Percentiles rank a stretch among this genome's conserved stretches.
phyloP scores from a whole-genome alignment of 2,329 filamentous ascomycete genomes.

The Diaporthe sp. region DNA sequence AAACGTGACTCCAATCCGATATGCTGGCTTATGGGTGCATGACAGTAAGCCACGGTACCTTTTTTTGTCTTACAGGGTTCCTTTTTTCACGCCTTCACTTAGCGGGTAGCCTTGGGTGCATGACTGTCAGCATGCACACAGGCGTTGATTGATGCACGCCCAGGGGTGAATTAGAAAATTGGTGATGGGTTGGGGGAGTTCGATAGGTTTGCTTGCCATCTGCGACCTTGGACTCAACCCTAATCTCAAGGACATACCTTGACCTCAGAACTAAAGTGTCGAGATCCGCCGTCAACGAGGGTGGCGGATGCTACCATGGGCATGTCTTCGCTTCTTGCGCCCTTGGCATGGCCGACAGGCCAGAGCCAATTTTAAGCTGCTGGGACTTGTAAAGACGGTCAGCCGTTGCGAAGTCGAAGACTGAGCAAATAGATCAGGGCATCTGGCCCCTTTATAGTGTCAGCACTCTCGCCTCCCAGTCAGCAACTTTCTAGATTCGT shows the following conservation, averaged over 20 bases:
- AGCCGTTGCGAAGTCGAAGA: not conserved
- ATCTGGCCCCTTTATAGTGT: conserved; percentile 6
- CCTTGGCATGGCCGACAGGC: not conserved
- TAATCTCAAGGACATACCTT: not conserved
- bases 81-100: not conserved
- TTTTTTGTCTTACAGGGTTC: conserved; percentile 9
- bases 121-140: conserved; percentile 1
- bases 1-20: not conserved
- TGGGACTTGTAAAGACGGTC: not conserved
- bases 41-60: conserved; percentile 22
- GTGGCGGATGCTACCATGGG: not conserved
- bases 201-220: not conserved
- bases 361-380: not conserved
- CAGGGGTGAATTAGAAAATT: not conserved
- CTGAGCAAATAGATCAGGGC: not conserved
- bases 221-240: not conserved
- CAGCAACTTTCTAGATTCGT: not conserved
- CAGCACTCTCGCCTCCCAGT: conserved; percentile 7
- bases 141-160: not conserved
- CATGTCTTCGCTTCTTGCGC: not conserved
- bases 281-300: no score
- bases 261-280: not conserved
- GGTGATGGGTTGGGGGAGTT: conserved; percentile 4
- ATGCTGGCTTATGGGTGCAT: conserved; percentile 3
- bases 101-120: not conserved